A percentile compares a stretch with the other conserved stretches of the same genome.
Evolutionary conservation across 352 stramenopile genomes (phyloP).

Genomic region (Globisporangium uncinulatum): DNA sequence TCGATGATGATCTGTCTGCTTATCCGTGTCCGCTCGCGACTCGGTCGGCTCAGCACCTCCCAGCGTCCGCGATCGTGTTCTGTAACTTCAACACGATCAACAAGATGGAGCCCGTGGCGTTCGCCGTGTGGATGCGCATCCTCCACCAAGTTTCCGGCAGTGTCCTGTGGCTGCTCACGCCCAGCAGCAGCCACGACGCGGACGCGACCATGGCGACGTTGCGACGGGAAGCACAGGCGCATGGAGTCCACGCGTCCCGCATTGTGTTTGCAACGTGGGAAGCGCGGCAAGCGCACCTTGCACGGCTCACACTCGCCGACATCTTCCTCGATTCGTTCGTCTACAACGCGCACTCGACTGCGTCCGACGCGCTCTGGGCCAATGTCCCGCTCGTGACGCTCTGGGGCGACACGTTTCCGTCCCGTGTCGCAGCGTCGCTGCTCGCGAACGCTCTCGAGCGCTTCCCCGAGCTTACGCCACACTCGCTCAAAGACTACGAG

Average conservation of each 20-base stretch:
- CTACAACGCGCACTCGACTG: conserved; percentile 96
- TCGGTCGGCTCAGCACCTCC: conserved; percentile 23
- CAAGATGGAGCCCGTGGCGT: conserved; percentile 91
- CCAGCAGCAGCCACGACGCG: conserved; percentile 18
- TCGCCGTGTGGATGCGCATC: conserved; percentile 87
- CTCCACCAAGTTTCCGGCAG: conserved; percentile 75
- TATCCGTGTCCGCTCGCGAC: conserved; percentile 14
- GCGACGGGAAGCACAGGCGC: conserved; percentile 42
- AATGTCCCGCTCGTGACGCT: conserved; percentile 89
- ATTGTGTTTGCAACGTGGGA: conserved; percentile 68
- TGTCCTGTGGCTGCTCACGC: conserved; percentile 84
- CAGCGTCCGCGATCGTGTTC: conserved; percentile 45
- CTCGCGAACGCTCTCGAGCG: conserved; percentile 29
- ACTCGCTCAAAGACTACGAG: conserved; percentile 72
- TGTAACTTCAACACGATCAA: conserved; percentile 93
- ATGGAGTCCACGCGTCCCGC: conserved; percentile 52
- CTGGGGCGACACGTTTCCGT: conserved; percentile 66
- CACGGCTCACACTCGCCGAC: conserved; percentile 74
- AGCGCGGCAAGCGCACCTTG: conserved; percentile 73
- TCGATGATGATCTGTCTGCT: conserved; percentile 3
- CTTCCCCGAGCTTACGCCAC: conserved; percentile 25
- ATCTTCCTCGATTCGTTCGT: conserved; percentile 94
- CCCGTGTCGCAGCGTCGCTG: conserved; percentile 61
- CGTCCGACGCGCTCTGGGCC: conserved; percentile 85
- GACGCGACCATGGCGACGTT: conserved; percentile 34